A percentile compares a stretch with the other conserved stretches of the same genome.
phyloP scores from a whole-genome alignment of 2,329 filamentous ascomycete species.

The Aureobasidium uvarum region DNA sequence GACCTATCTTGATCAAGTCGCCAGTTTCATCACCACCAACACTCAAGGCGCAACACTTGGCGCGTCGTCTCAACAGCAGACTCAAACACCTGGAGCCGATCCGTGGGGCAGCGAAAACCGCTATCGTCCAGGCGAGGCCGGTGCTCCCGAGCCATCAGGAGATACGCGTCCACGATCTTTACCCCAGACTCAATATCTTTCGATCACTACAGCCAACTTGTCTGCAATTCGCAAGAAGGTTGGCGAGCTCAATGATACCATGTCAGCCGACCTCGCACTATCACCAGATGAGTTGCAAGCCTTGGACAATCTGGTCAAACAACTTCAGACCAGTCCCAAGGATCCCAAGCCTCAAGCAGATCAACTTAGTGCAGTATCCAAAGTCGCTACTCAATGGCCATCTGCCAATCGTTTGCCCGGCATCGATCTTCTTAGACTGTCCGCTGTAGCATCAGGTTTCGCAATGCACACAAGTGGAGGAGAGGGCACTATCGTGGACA shows the following conservation, averaged over 20 bases:
- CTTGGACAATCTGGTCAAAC: constrained; percentile 60
- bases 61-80: constrained; percentile 42
- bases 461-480: constrained; percentile 58
- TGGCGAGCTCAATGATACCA: constrained; percentile 61
- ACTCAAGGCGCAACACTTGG: constrained; percentile 85
- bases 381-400: constrained; percentile 76
- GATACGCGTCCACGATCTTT: constrained; percentile 58
- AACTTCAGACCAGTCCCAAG: constrained; percentile 57
- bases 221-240: constrained; percentile 74
- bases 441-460: constrained; percentile 66
- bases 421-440: constrained; percentile 82
- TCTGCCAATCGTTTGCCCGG: constrained; percentile 75
- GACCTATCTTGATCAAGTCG: constrained; percentile 84
- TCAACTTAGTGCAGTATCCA: constrained; percentile 58
- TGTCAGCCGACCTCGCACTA: constrained; percentile 22
- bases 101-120: constrained; percentile 75
- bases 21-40: constrained; percentile 87
- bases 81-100: constrained; percentile 57
- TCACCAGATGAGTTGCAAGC: constrained; percentile 58
- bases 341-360: constrained; percentile 41
- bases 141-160: constrained; percentile 38
- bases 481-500: constrained; percentile 58
- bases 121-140: constrained; percentile 70
- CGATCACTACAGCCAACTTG: constrained; percentile 70
- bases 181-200: constrained; percentile 76